A percentile compares a stretch with the other conserved stretches of the same genome.
These are phyloP conservation scores for Lolium perenne DNA, from an alignment of 176 grass and related monocot genomes.

Conservation along the genomic window DNA sequence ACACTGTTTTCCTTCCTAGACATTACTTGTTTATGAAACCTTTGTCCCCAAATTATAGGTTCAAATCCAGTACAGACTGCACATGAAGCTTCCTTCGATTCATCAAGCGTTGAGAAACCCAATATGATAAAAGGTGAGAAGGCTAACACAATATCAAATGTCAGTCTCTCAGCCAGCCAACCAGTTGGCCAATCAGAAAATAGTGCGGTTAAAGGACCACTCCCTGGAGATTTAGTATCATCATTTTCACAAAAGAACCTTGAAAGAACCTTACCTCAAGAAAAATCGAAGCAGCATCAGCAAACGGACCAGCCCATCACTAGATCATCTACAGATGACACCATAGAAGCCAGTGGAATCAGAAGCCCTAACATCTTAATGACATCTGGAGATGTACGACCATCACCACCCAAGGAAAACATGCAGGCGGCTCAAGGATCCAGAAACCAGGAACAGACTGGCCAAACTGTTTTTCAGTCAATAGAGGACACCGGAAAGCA, in stretches of 20 bases:
- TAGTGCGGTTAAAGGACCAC: background rate
- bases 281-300: constrained; percentile 15
- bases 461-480: background rate
- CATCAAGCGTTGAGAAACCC: background rate
- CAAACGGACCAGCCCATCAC: constrained; percentile 3
- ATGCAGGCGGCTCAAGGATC: constrained; percentile 19
- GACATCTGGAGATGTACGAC: background rate
- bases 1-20: background rate
- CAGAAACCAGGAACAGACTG: background rate
- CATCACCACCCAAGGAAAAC: constrained; percentile 19
- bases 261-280: background rate
- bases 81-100: constrained; percentile 23
- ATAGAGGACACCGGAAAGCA: background rate
- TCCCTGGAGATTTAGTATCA: background rate
- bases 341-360: constrained; percentile 7
- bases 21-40: background rate
- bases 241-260: background rate
- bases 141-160: too few relatives aligned
- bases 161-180: constrained; percentile 8
- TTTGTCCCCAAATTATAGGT: constrained; percentile 10
- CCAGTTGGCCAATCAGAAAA: background rate
- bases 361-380: background rate
- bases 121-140: too few relatives aligned
- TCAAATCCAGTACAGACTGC: constrained; percentile 4
- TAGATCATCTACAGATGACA: constrained; percentile 25